Evolutionary conservation across 2,329 filamentous ascomycete genomes (phyloP).

Genomic region (Ploettnerulaceae sp.): DNA sequence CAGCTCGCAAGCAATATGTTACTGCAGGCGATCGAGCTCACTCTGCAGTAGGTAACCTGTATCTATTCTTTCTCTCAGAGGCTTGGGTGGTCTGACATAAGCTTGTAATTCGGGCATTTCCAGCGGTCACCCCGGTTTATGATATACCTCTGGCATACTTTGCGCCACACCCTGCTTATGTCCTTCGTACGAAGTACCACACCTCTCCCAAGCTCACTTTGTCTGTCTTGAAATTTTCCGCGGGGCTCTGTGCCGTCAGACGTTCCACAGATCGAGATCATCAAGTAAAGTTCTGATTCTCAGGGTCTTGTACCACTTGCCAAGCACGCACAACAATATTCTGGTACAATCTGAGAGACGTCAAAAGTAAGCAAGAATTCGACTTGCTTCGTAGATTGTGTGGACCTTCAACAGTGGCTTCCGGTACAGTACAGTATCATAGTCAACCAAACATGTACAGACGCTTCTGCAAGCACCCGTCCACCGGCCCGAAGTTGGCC

Average conservation of each 20-base stretch:
- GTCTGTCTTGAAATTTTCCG: background rate
- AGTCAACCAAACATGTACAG: background rate
- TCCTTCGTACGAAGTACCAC: background rate
- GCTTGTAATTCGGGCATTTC: no score
- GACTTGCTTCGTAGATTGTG: background rate
- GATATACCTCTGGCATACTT: no score
- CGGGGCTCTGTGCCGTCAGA: background rate
- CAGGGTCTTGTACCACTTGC: slow-evolving; percentile 1
- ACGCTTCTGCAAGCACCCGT: background rate
- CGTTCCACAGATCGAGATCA: slow-evolving; percentile 5
- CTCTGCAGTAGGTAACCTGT: no score
- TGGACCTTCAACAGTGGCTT: background rate
- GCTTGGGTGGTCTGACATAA: no score
- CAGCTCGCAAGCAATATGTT: no score
- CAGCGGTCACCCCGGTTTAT: no score
- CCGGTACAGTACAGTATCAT: no score
- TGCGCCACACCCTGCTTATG: background rate
- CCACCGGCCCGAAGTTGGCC: background rate
- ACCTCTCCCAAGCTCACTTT: background rate
- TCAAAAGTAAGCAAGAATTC: background rate
- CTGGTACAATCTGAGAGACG: background rate
- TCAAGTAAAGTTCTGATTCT: background rate
- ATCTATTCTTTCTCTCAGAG: no score
- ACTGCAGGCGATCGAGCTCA: no score
- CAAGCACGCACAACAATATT: background rate